phyloP scores from a whole-genome alignment of 306 rosid species.

The Cercis canadensis region DNA sequence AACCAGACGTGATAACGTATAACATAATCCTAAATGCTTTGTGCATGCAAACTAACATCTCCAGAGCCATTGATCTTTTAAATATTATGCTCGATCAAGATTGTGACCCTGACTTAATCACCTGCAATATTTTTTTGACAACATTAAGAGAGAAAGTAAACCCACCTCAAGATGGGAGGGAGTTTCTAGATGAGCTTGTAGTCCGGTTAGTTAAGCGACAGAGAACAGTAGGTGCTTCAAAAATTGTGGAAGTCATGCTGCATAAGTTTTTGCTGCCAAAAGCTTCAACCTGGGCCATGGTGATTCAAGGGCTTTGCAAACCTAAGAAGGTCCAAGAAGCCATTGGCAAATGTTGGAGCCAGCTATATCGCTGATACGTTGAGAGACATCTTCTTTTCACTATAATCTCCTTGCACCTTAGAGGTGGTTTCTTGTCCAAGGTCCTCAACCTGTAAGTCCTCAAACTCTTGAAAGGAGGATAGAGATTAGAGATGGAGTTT shows the following conservation, averaged over 20 bases:
- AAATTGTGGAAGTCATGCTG: slow-evolving; percentile 75
- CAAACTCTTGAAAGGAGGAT: slow-evolving; percentile 26
- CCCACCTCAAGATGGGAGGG: slow-evolving; percentile 87
- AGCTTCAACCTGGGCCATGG: slow-evolving; percentile 79
- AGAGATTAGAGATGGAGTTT: too few relatives aligned
- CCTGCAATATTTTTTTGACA: slow-evolving; percentile 81
- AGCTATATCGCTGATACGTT: slow-evolving; percentile 52
- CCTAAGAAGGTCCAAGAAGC: slow-evolving; percentile 54
- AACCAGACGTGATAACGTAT: slow-evolving; percentile 81
- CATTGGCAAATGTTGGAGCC: slow-evolving; percentile 69
- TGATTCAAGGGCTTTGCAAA: slow-evolving; percentile 68
- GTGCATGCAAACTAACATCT: slow-evolving; percentile 64
- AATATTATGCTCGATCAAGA: slow-evolving; percentile 76
- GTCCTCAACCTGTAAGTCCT: slow-evolving; percentile 8
- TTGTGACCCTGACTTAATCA: slow-evolving; percentile 78
- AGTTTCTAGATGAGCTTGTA: slow-evolving; percentile 85
- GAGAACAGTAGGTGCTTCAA: slow-evolving; percentile 61
- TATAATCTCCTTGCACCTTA: slow-evolving; percentile 14
- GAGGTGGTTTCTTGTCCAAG: slow-evolving; percentile 15
- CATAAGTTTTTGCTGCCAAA: slow-evolving; percentile 65
- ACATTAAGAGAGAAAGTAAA: slow-evolving; percentile 63
- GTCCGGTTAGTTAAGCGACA: slow-evolving; percentile 71
- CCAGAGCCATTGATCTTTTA: slow-evolving; percentile 72
- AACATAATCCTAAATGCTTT: slow-evolving; percentile 78
- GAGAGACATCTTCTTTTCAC: slow-evolving; percentile 27